These are phyloP conservation scores for Geopyxis carbonaria DNA, from an alignment of 495 filamentous ascomycete genomes.

Conservation along the genomic window DNA sequence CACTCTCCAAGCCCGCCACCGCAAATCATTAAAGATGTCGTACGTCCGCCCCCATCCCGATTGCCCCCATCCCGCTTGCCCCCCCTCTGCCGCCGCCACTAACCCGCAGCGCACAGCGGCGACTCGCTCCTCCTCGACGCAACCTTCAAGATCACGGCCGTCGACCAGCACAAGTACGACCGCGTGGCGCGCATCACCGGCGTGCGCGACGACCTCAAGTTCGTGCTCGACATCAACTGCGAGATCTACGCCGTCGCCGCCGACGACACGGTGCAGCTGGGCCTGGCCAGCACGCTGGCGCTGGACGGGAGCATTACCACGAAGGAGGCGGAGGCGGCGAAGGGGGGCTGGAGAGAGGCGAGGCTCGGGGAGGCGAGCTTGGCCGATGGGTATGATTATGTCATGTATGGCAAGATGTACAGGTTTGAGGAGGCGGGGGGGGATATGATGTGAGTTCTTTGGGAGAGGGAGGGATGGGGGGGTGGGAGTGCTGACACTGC, in stretches of 20 bases:
- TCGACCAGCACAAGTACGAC: conserved; percentile 82
- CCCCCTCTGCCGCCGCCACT: not conserved
- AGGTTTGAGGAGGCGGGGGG: conserved; percentile 79
- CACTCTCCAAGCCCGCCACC: no score
- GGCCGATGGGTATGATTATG: conserved; percentile 90
- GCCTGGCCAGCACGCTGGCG: conserved; percentile 65
- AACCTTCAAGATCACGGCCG: conserved; percentile 59
- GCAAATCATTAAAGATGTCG: no score
- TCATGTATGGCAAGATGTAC: conserved; percentile 95
- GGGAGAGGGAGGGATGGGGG: not conserved
- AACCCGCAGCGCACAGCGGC: conserved; percentile 4
- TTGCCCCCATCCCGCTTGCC: not conserved
- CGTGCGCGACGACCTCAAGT: conserved; percentile 52
- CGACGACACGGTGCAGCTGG: conserved; percentile 58
- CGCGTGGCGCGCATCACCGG: conserved; percentile 69
- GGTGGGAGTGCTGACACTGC: not conserved
- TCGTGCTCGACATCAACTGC: conserved; percentile 84
- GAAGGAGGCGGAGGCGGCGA: conserved; percentile 38
- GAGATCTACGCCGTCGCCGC: conserved; percentile 66
- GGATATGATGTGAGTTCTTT: conserved; percentile 58
- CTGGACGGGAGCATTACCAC: conserved; percentile 53
- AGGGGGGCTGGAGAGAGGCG: conserved; percentile 59
- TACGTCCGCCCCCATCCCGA: conserved; percentile 5
- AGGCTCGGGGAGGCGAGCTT: conserved; percentile 50
- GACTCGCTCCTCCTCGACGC: conserved; percentile 84